Evolutionary conservation across 176 grass and related monocot genomes (phyloP).

Genomic region (Olyra latifolia): DNA sequence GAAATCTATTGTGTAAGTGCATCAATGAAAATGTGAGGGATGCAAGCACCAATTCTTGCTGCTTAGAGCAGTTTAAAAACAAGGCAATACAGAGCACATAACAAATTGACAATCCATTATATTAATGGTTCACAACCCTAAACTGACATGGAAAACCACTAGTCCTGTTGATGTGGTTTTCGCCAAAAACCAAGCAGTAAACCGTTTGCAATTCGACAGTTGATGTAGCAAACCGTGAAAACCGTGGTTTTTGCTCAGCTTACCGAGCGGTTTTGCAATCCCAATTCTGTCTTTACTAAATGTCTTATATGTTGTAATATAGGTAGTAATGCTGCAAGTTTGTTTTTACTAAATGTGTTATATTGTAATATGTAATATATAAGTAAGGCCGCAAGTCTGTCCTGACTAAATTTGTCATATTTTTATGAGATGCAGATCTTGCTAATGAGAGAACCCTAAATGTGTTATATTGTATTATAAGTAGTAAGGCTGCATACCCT

Average conservation of each 20-base stretch:
- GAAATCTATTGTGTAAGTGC: not conserved
- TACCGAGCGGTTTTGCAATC: too few relatives aligned
- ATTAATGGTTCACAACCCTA: too few relatives aligned
- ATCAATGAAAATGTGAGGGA: not conserved
- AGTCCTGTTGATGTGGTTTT: too few relatives aligned
- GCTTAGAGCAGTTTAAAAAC: too few relatives aligned
- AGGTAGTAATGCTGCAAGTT: not conserved
- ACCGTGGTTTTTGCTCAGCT: too few relatives aligned
- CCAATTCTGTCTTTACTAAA: too few relatives aligned
- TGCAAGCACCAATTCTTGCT: not conserved
- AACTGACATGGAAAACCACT: too few relatives aligned
- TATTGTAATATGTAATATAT: not conserved
- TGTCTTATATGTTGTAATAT: not conserved
- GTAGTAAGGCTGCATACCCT: not conserved
- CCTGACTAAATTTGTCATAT: conserved; percentile 1
- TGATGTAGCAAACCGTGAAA: too few relatives aligned
- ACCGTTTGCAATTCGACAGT: too few relatives aligned
- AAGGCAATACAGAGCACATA: too few relatives aligned
- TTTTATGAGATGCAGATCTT: not conserved
- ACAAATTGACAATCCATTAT: too few relatives aligned
- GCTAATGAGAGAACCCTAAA: not conserved
- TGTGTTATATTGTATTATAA: not conserved
- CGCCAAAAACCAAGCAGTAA: too few relatives aligned
- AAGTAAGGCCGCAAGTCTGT: not conserved
- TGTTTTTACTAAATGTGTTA: conserved; percentile 1